Base-by-base conservation (phyloP, 768 basidiomycete species). In the Hydnum rufescens region DNA sequence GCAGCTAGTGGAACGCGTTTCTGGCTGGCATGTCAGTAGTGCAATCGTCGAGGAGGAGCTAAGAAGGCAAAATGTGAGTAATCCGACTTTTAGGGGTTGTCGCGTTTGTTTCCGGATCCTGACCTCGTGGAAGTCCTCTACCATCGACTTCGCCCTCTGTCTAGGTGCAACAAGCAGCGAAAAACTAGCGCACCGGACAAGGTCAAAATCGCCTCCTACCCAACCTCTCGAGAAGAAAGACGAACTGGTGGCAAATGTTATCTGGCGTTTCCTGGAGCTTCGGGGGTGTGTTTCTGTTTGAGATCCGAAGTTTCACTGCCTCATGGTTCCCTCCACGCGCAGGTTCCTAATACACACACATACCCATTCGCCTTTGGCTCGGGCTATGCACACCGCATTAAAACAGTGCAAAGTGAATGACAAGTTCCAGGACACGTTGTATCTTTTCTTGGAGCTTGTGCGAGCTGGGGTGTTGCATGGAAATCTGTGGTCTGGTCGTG, bases 381-480 rank as follows among this genome's bases (percentile, higher is more conserved):
- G 88, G 53, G 95, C 95, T 4, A 87, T 96, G 76, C 77, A 85
- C 65, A 74, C 72, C 26, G 87, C 87, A 16, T 71, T 92, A 62
- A 75, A 77, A 58, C 71, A 70, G 31, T 77, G 85, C 4, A 77
- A 84, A 34, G 66, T 96, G 59, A 95, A 92, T 64, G 95, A 99
- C 72, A 95, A 95, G 68, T 96, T 97, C 73, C 95, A 99, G 64
- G 95, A 97, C 65, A 76, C 95, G 2, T 69, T 97, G 1, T 97
- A 89, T 64, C 67, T 97, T 62, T 89, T 95, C 66, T 72, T 97
- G 64, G 95, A 99, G 67, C 75, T 99, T 23, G 81, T 93, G 57
- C 74, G 92, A 59, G 89, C 90, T n/a, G 89, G 90, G 2, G 92
- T 95, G 23, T 82, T 96, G 76, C 92, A 96, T 61, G 89, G 89